These are phyloP conservation scores for Stentor coeruleus DNA, from an alignment of 73 alveolate genomes.

Conservation along the genomic window DNA sequence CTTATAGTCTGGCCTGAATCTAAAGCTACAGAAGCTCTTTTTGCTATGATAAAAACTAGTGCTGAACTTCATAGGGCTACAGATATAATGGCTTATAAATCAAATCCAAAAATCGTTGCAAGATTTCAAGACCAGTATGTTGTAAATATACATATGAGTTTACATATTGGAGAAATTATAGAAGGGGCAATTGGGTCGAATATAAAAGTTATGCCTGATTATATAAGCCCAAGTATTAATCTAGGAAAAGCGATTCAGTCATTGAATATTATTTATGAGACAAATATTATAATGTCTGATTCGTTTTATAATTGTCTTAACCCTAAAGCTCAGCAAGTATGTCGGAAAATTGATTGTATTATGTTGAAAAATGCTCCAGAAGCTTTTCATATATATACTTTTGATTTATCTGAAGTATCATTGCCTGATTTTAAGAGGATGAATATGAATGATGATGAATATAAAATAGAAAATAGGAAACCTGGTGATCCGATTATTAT, in stretches of 20 bases:
- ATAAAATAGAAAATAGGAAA: slow-evolving; percentile 36
- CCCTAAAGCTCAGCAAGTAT: neutral
- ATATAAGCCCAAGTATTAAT: slow-evolving; percentile 69
- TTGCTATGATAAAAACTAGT: slow-evolving; percentile 56
- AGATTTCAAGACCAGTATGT: slow-evolving; percentile 35
- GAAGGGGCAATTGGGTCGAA: slow-evolving; percentile 94
- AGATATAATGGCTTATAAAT: slow-evolving; percentile 45
- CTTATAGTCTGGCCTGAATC: slow-evolving; percentile 60
- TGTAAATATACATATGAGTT: slow-evolving; percentile 71
- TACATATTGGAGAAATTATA: slow-evolving; percentile 88
- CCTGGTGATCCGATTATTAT: slow-evolving; percentile 11
- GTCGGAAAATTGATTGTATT: neutral
- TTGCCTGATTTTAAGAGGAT: slow-evolving; percentile 48
- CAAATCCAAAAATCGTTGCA: slow-evolving; percentile 47
- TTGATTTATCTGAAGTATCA: slow-evolving; percentile 46
- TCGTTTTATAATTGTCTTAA: slow-evolving; percentile 25
- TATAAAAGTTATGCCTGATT: slow-evolving; percentile 82
- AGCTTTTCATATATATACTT: slow-evolving; percentile 57
- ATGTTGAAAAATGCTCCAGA: slow-evolving; percentile 44
- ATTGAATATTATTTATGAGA: slow-evolving; percentile 45
- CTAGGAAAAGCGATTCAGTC: slow-evolving; percentile 71
- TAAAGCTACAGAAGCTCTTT: slow-evolving; percentile 27
- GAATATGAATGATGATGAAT: slow-evolving; percentile 40
- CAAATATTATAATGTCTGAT: slow-evolving; percentile 53
- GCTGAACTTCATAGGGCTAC: slow-evolving; percentile 60